phyloP scores from a whole-genome alignment of 495 filamentous ascomycete species.

The Neurospora sp. region DNA sequence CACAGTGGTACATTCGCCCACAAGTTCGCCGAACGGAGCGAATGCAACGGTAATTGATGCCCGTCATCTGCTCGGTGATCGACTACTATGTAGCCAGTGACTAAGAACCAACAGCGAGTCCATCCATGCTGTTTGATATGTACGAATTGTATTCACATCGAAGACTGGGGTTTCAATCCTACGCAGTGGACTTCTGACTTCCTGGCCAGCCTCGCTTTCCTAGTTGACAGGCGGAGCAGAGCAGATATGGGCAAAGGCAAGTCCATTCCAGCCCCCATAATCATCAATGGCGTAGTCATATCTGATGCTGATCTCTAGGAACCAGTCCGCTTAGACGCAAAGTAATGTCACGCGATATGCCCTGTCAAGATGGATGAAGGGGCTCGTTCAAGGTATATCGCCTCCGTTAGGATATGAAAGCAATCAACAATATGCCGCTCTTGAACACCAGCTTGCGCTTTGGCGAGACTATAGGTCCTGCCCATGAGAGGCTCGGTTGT shows the following conservation, averaged over 20 bases:
- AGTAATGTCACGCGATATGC: not conserved
- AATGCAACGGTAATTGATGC: not conserved
- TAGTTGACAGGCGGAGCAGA: not conserved
- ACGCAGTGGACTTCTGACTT: not conserved
- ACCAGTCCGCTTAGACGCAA: not conserved
- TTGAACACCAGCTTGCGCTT: not conserved
- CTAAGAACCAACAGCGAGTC: not conserved
- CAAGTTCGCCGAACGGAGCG: not conserved
- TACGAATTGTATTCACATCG: not conserved
- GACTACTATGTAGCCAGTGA: not conserved
- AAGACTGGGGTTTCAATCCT: not conserved
- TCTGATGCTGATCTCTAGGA: not conserved
- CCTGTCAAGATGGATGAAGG: not conserved
- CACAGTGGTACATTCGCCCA: not conserved
- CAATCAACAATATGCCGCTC: not conserved
- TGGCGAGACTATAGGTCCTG: not conserved
- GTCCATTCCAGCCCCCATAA: not conserved
- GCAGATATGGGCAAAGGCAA: not conserved
- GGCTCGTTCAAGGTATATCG: not conserved
- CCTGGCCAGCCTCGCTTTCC: not conserved
- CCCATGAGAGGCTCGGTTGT: not conserved
- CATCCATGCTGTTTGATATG: not conserved
- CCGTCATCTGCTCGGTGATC: not conserved
- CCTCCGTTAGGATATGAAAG: not conserved
- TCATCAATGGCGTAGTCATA: not conserved